These are phyloP conservation scores for Parsonsia alboflavescens DNA, from an alignment of 257 asterid genomes.

Conservation along the genomic window DNA sequence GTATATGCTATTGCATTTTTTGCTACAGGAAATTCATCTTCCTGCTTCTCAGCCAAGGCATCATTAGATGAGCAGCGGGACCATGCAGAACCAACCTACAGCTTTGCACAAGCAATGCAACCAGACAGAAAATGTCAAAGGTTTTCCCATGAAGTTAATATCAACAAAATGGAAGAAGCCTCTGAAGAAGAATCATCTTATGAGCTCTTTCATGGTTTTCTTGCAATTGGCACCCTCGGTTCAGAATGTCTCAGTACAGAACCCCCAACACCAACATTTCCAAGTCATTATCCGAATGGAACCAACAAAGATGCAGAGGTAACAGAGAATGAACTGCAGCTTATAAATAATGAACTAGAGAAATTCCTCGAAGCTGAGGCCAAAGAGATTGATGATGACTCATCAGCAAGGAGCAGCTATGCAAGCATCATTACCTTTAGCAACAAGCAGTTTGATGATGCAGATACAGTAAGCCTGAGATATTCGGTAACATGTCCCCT, in stretches of 20 bases:
- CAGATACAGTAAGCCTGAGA: conserved; percentile 31
- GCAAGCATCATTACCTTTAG: conserved; percentile 49
- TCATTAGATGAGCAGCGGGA: conserved; percentile 37
- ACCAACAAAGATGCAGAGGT: conserved; percentile 35
- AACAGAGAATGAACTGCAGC: conserved; percentile 50
- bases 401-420: conserved; percentile 52
- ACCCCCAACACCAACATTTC: conserved; percentile 72
- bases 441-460: conserved; percentile 38
- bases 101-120: conserved; percentile 22
- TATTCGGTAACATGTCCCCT: conserved; percentile 50
- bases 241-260: conserved; percentile 42
- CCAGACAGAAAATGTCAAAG: conserved; percentile 22
- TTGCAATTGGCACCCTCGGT: conserved; percentile 85
- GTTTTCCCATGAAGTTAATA: conserved; percentile 25
- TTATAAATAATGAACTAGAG: conserved; percentile 63
- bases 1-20: conserved; percentile 12
- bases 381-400: conserved; percentile 42
- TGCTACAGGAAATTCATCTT: conserved; percentile 45
- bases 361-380: conserved; percentile 61
- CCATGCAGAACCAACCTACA: conserved; percentile 34
- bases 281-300: conserved; percentile 32
- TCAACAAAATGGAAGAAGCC: conserved; percentile 24
- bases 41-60: conserved; percentile 34
- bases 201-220: conserved; percentile 67
- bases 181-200: conserved; percentile 37